These are phyloP conservation scores for Rutstroemia sp. DNA, from an alignment of 2,329 filamentous ascomycete species.

Conservation along the genomic window DNA sequence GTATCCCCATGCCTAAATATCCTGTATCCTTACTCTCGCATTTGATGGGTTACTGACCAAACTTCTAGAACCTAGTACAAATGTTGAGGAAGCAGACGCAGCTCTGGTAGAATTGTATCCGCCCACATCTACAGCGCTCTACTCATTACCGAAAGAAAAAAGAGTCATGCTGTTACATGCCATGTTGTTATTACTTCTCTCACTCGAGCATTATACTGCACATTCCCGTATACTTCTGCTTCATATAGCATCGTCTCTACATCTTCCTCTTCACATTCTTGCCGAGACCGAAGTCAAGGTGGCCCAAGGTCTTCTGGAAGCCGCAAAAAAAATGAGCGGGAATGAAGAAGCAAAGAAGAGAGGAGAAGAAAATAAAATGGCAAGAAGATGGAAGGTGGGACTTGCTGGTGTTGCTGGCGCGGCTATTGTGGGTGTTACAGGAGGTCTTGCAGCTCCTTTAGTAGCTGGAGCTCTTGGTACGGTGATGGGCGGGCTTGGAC, in stretches of 20 bases:
- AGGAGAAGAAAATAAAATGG: constrained; percentile 60
- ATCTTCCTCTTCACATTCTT: constrained; percentile 57
- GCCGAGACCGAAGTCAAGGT: constrained; percentile 68
- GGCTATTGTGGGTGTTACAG: constrained; percentile 64
- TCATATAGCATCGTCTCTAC: constrained; percentile 61
- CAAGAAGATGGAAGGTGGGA: constrained; percentile 83
- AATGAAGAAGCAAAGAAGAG: constrained; percentile 68
- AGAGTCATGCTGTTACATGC: constrained; percentile 63
- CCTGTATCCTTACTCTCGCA: too few relatives aligned
- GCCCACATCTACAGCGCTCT: constrained; percentile 54
- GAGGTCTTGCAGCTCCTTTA: constrained; percentile 70
- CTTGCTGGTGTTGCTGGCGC: constrained; percentile 84
- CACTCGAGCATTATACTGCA: constrained; percentile 68
- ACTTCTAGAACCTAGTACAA: constrained; percentile 29
- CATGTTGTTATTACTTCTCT: constrained; percentile 64
- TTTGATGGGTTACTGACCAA: neutral
- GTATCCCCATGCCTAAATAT: constrained; percentile 6
- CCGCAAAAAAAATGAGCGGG: constrained; percentile 62
- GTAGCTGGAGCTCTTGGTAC: constrained; percentile 21
- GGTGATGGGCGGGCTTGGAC: constrained; percentile 67
- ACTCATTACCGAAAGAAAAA: constrained; percentile 51
- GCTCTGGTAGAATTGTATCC: constrained; percentile 45
- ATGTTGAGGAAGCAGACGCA: constrained; percentile 41
- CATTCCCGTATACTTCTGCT: constrained; percentile 67
- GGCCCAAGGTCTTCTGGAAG: constrained; percentile 65